Evolutionary conservation across 2,329 filamentous ascomycete species (phyloP), one percentile per base, ranked within the genome.

Genomic region (Penicillium sp.): DNA sequence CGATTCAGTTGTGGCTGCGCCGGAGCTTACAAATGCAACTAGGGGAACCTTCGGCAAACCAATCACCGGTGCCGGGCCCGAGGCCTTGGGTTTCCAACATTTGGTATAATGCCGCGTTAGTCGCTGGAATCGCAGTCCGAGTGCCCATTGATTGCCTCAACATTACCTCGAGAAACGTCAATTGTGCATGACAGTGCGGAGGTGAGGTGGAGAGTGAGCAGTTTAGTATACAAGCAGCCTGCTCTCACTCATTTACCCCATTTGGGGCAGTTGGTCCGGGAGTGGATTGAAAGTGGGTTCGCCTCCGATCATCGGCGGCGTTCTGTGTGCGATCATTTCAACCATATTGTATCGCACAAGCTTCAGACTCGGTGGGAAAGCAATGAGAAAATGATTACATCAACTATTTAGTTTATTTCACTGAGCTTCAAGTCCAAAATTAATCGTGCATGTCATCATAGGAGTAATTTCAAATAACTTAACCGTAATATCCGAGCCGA

Each of bases 221-320:
- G 13, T 25, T 6, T 25, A 42, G 35, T 45, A 49, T 45, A 50
- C n/a, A 50, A 53, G 13, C 21, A 29, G 23, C 21, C 23, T 26
- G 13, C 26, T 25, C 26, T 37, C 43, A n/a, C 21, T 43, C 23
- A 33, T 48, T 53, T 44, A 19, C 29, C 54, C 50, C 47, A 43
- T 47, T 54, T 49, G 37, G 53, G 49, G 51, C 27, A 37, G 23
- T 19, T 23, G 14, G 6, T 54, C 47, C 48, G 21, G 25, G 26
- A 45, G 44, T 57, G 57, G 54, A 37, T 59, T 53, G 39, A 16
- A 31, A 46, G 55, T 57, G 55, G 55, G 31, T 29, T 45, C 35
- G 44, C 37, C 50, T 62, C 60, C 60, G 60, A 58, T 62, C 47
- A 25, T 62, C 57, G 58, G 55, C 52, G 53, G 56, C 58, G 26